Evolutionary conservation across 768 basidiomycete species (phyloP).

Genomic region (Daedalea quercina): DNA sequence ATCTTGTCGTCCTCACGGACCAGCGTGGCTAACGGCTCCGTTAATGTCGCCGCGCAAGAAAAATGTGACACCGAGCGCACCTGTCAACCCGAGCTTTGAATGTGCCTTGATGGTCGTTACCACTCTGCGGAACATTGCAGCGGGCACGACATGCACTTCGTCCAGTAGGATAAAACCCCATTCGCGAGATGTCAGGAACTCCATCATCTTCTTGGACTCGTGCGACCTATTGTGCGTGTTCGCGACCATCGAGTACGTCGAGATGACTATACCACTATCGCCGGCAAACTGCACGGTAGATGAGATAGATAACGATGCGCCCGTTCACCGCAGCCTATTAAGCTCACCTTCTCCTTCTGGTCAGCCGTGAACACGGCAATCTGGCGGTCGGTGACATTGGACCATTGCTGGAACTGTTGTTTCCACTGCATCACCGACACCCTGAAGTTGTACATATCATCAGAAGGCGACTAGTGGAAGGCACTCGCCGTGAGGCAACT

Average conservation of each 20-base stretch:
- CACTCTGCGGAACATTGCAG: constrained; percentile 96
- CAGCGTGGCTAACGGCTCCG: constrained; percentile 65
- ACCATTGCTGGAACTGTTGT: constrained; percentile 98
- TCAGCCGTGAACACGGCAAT: constrained; percentile 98
- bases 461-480: background rate
- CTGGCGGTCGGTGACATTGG: constrained; percentile 93
- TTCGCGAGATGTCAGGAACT: constrained; percentile 94
- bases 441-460: constrained; percentile 28
- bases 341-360: constrained; percentile 87
- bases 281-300: constrained; percentile 70
- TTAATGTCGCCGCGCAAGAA: background rate
- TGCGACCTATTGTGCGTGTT: constrained; percentile 98
- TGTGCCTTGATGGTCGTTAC: constrained; percentile 99
- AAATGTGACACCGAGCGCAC: constrained; percentile 36
- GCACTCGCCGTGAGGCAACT: constrained; percentile 27
- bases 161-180: constrained; percentile 98
- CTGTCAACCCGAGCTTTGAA: constrained; percentile 95
- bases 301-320: background rate
- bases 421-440: constrained; percentile 99
- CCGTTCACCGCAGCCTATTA: background rate
- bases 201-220: constrained; percentile 99
- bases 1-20: constrained; percentile 99
- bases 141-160: constrained; percentile 98
- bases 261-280: constrained; percentile 96
- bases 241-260: constrained; percentile 99